These are phyloP conservation scores for Coemansia sp. DNA, from an alignment of 192 early-diverging fungal genomes.

Conservation along the genomic window DNA sequence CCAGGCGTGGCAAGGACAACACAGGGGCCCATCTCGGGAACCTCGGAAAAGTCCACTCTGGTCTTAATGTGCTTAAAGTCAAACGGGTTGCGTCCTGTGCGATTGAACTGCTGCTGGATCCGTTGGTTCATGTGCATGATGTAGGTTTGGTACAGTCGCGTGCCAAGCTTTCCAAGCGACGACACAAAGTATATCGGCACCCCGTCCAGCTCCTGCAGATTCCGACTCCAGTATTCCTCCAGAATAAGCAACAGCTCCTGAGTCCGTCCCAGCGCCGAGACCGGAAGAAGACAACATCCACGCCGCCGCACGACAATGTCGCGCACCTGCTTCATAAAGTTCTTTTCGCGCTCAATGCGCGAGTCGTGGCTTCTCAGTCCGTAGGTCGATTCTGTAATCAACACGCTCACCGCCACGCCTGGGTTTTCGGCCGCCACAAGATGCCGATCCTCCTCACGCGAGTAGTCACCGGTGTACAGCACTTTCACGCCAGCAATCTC, in stretches of 20 bases:
- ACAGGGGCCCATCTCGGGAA: slow-evolving; percentile 95
- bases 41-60: slow-evolving; percentile 78
- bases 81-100: slow-evolving; percentile 85
- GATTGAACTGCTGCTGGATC: slow-evolving; percentile 82
- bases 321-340: slow-evolving; percentile 84
- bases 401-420: slow-evolving; percentile 77
- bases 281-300: slow-evolving; percentile 92
- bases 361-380: slow-evolving; percentile 96
- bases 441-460: slow-evolving; percentile 98
- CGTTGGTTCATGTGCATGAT: slow-evolving; percentile 98
- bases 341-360: slow-evolving; percentile 84
- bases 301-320: slow-evolving; percentile 77
- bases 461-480: slow-evolving; percentile 98
- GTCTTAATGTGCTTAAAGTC: slow-evolving; percentile 94
- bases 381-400: slow-evolving; percentile 96
- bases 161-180: slow-evolving; percentile 93
- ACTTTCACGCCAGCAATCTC: slow-evolving; percentile 87
- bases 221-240: slow-evolving; percentile 95
- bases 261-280: slow-evolving; percentile 95
- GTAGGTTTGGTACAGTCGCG: slow-evolving; percentile 95
- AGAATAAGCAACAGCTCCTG: slow-evolving; percentile 96
- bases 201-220: slow-evolving; percentile 76
- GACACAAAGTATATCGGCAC: slow-evolving; percentile 97
- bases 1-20: slow-evolving; percentile 99
- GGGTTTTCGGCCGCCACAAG: slow-evolving; percentile 96